Conservation (phyloP, 1,284 basidiomycete genomes). For the Acaromyces ingoldii region DNA sequence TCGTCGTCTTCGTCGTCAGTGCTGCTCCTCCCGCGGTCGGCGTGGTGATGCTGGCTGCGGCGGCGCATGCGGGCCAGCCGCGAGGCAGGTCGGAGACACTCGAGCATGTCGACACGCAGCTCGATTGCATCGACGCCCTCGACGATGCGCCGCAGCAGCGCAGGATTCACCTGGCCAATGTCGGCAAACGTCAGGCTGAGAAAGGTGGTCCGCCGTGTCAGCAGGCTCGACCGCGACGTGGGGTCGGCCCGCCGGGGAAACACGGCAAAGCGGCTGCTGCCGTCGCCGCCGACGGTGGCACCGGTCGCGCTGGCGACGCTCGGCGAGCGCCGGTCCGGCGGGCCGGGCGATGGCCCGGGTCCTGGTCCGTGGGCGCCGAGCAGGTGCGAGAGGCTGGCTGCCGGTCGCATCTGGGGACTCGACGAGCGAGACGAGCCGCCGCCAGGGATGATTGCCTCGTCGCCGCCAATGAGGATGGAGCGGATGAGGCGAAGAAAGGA, state of each 20-base stretch:
- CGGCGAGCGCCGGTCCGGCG: neutral
- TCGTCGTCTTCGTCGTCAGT: neutral
- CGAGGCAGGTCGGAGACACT: slow-evolving; percentile 7
- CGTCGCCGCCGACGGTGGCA: too few species aligned
- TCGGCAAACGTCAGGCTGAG: slow-evolving; percentile 17
- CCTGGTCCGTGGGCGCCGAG: slow-evolving; percentile 1
- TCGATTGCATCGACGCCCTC: slow-evolving; percentile 18
- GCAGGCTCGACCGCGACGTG: slow-evolving; percentile 5
- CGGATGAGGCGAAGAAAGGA: slow-evolving; percentile 11
- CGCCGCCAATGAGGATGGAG: slow-evolving; percentile 5
- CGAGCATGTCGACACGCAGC: slow-evolving; percentile 15
- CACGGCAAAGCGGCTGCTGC: neutral
- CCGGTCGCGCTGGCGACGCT: too few species aligned
- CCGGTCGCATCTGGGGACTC: neutral
- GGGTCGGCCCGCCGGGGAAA: slow-evolving; percentile 10
- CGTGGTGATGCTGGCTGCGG: too few species aligned
- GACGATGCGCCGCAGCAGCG: slow-evolving; percentile 3
- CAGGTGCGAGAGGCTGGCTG: neutral
- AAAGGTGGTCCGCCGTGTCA: slow-evolving; percentile 9
- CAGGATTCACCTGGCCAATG: slow-evolving; percentile 3
- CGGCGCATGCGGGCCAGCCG: neutral
- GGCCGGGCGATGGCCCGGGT: neutral
- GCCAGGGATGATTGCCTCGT: neutral
- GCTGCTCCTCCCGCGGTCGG: too few species aligned
- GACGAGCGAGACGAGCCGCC: neutral